phyloP scores from a whole-genome alignment of 75 land plant genomes.

The Larix kaempferi region DNA sequence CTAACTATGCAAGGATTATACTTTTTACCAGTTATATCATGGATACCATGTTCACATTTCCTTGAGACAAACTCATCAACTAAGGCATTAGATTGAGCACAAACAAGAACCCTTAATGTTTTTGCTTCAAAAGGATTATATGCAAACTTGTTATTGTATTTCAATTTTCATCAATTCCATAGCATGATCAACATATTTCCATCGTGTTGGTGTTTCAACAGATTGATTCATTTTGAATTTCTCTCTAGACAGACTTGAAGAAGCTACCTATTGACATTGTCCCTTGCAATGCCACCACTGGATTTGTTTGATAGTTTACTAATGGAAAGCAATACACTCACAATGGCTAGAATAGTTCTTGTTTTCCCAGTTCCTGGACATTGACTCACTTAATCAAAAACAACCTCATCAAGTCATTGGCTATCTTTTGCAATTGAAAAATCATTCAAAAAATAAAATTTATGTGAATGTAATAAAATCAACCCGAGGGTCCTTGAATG shows the following conservation, averaged over 20 bases:
- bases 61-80: slow-evolving; percentile 92
- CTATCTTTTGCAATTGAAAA: neutral
- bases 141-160: slow-evolving; percentile 22
- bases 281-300: neutral
- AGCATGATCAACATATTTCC: slow-evolving; percentile 93
- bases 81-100: slow-evolving; percentile 99
- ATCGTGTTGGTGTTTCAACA: slow-evolving; percentile 76
- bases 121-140: slow-evolving; percentile 9
- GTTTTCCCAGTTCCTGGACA: slow-evolving; percentile 94
- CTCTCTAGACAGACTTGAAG: neutral
- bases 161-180: slow-evolving; percentile 48
- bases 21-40: slow-evolving; percentile 54
- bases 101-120: slow-evolving; percentile 72
- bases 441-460: neutral
- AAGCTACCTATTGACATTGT: slow-evolving; percentile 2
- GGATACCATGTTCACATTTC: slow-evolving; percentile 68
- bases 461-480: neutral
- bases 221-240: slow-evolving; percentile 27
- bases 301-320: slow-evolving; percentile 2
- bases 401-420: neutral
- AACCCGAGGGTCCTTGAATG: slow-evolving; percentile 97
- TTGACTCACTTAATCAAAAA: neutral
- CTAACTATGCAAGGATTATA: slow-evolving; percentile 83
- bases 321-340: slow-evolving; percentile 66
- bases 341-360: slow-evolving; percentile 84